These are phyloP conservation scores for Cercospora janseana DNA, from an alignment of 2,329 filamentous ascomycete species.

Conservation along the genomic window DNA sequence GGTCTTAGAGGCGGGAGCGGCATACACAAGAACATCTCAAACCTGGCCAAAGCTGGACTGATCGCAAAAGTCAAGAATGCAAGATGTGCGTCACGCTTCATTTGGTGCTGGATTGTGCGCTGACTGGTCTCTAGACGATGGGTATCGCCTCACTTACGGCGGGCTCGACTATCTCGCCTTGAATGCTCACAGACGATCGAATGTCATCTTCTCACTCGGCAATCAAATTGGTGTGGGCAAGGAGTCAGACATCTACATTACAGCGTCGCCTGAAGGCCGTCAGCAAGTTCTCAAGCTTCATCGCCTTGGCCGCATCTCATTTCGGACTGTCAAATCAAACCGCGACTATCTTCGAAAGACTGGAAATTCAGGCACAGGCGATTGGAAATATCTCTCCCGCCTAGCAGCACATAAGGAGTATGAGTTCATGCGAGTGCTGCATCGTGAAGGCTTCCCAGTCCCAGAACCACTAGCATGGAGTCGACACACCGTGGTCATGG, in stretches of 20 bases:
- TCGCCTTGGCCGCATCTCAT: slow-evolving; percentile 89
- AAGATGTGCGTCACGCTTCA: slow-evolving; percentile 56
- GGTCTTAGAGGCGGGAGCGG: slow-evolving; percentile 71
- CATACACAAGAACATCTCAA: slow-evolving; percentile 83
- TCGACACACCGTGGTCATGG: slow-evolving; percentile 95
- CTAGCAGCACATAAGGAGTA: slow-evolving; percentile 92
- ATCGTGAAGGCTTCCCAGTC: slow-evolving; percentile 82
- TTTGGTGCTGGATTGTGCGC: neutral
- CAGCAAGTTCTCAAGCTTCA: slow-evolving; percentile 94
- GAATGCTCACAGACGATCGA: slow-evolving; percentile 78
- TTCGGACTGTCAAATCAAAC: slow-evolving; percentile 93
- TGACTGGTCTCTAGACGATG: slow-evolving; percentile 62
- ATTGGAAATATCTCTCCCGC: slow-evolving; percentile 97
- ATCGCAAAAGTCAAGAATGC: slow-evolving; percentile 93
- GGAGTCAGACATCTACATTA: slow-evolving; percentile 94
- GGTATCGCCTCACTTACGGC: slow-evolving; percentile 93
- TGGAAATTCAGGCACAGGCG: slow-evolving; percentile 57
- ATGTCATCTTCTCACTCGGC: slow-evolving; percentile 84
- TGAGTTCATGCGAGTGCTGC: slow-evolving; percentile 86
- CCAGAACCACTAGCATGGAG: slow-evolving; percentile 86
- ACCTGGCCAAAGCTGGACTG: slow-evolving; percentile 84
- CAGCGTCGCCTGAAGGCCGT: slow-evolving; percentile 72
- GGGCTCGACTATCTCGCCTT: slow-evolving; percentile 96
- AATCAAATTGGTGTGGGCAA: slow-evolving; percentile 95
- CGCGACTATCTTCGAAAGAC: slow-evolving; percentile 88